phyloP scores from a whole-genome alignment of 768 basidiomycete genomes.

The Astraeus odoratus region DNA sequence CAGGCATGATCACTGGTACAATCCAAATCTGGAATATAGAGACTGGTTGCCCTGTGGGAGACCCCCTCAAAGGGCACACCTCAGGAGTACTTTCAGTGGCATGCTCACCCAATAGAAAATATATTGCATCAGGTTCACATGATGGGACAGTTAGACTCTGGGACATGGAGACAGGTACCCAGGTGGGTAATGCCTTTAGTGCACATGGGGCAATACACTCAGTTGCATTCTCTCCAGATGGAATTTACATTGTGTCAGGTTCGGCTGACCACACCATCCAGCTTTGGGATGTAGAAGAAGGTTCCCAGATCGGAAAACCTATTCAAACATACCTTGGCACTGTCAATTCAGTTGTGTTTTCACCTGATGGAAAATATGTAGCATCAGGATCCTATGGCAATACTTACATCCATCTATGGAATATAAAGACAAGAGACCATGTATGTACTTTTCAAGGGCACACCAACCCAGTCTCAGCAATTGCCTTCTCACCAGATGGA shows the following conservation, averaged over 20 bases:
- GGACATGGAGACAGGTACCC: not conserved
- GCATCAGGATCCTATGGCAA: not conserved
- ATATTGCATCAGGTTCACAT: not conserved
- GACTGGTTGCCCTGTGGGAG: not conserved
- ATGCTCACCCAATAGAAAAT: not conserved
- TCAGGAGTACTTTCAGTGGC: not conserved
- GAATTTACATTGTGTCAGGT: not conserved
- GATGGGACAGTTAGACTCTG: not conserved
- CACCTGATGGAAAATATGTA: not conserved
- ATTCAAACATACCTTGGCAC: not conserved
- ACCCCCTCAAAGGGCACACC: not conserved
- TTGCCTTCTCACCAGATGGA: too few relatives aligned
- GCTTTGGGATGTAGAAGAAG: not conserved
- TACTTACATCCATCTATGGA: too few relatives aligned
- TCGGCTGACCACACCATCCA: not conserved
- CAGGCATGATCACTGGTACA: too few relatives aligned
- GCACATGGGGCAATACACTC: not conserved
- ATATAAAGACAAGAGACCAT: too few relatives aligned
- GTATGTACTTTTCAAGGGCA: too few relatives aligned
- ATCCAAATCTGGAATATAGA: not conserved
- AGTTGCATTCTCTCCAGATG: not conserved
- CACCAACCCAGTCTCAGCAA: too few relatives aligned
- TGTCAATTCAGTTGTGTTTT: not conserved
- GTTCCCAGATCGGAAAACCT: not conserved
- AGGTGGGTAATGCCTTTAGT: not conserved